Percentiles rank a stretch among this genome's conserved stretches.
Conservation (phyloP, 345 rosid species). For the Eucalyptus polybractea region DNA sequence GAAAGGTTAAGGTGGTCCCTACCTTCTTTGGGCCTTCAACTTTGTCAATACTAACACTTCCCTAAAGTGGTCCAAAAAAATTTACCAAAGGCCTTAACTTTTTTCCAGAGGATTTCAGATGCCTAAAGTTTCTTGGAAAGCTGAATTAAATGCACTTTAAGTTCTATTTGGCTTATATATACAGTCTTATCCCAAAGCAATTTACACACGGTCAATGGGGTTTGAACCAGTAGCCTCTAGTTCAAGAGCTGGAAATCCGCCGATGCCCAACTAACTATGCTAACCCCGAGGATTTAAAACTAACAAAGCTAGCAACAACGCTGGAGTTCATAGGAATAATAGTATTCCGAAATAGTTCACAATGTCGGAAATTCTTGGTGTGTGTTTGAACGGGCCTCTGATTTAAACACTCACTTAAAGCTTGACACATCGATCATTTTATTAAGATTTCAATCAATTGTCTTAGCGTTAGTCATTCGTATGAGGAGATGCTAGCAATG, state of each 20-base stretch:
- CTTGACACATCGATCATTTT: neutral
- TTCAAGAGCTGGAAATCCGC: neutral
- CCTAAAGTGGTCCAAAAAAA: neutral
- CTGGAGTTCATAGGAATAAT: neutral
- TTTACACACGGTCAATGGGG: neutral
- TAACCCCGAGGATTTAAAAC: neutral
- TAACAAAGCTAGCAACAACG: neutral
- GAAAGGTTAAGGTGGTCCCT: neutral
- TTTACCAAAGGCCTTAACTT: neutral
- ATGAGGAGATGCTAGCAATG: neutral
- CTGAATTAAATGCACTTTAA: neutral
- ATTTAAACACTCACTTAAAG: neutral
- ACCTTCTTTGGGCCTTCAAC: neutral
- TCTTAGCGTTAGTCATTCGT: neutral
- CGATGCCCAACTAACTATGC: neutral
- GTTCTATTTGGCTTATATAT: neutral
- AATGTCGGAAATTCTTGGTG: neutral
- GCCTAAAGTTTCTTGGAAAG: neutral
- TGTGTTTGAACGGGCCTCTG: neutral
- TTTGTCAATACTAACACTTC: neutral
- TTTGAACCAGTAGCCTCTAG: neutral
- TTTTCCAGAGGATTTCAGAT: neutral
- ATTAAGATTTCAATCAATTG: neutral
- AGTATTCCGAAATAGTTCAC: neutral
- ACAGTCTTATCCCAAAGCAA: neutral